Conservation (phyloP, 1,284 basidiomycete genomes). For the Heliocybe sulcata region DNA sequence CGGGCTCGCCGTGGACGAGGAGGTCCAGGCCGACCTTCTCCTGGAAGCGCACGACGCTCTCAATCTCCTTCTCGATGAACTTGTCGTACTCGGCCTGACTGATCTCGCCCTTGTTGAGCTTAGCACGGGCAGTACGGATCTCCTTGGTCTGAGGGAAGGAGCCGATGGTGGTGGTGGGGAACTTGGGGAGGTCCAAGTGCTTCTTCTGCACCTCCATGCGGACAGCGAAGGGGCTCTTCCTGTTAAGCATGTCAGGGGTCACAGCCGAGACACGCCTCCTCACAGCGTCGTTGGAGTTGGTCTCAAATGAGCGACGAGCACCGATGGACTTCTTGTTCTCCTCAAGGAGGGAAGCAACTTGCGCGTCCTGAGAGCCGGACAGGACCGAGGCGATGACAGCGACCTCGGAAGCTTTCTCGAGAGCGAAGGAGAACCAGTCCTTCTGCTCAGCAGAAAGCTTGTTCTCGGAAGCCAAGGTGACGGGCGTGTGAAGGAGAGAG, state of each 20-base stretch:
- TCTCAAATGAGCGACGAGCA: slow-evolving; percentile 95
- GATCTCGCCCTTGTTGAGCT: slow-evolving; percentile 91
- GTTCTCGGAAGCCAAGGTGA: slow-evolving; percentile 90
- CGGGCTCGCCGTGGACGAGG: slow-evolving; percentile 98
- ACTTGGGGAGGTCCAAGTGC: slow-evolving; percentile 89
- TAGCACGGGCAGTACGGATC: slow-evolving; percentile 94
- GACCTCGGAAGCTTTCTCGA: slow-evolving; percentile 95
- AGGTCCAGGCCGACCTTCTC: slow-evolving; percentile 95
- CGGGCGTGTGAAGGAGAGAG: slow-evolving; percentile 97
- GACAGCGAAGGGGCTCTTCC: slow-evolving; percentile 85
- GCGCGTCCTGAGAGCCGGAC: slow-evolving; percentile 75
- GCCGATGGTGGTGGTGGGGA: slow-evolving; percentile 98
- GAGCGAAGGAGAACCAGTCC: slow-evolving; percentile 99
- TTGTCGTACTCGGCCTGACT: slow-evolving; percentile 88
- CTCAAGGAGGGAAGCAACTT: slow-evolving; percentile 67
- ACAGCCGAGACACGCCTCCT: slow-evolving; percentile 94
- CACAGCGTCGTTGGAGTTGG: slow-evolving; percentile 90
- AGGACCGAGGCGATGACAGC: slow-evolving; percentile 80
- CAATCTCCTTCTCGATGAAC: slow-evolving; percentile 98
- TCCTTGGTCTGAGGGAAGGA: slow-evolving; percentile 99
- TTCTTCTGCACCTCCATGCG: slow-evolving; percentile 90
- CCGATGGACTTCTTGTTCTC: slow-evolving; percentile 90
- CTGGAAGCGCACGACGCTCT: slow-evolving; percentile 93
- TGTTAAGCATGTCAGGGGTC: slow-evolving; percentile 83
- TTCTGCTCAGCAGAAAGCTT: slow-evolving; percentile 88